Conservation (phyloP, 2,329 filamentous ascomycete species). For the Camillea tinctor region DNA sequence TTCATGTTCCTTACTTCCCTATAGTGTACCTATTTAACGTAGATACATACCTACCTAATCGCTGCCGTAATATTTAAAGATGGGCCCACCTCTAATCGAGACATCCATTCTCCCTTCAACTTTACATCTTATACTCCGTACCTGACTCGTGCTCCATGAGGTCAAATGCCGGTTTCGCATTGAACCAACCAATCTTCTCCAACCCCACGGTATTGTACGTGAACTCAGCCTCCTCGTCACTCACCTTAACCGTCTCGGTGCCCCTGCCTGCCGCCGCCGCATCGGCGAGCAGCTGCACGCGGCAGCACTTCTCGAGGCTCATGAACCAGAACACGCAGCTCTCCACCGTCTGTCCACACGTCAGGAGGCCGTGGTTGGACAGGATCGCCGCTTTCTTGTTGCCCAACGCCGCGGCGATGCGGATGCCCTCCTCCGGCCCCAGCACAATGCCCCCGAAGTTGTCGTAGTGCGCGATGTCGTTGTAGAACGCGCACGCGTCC, state of each 20-base stretch:
- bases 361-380: slow-evolving; percentile 56
- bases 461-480: slow-evolving; percentile 43
- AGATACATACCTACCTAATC: too few species aligned
- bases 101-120: too few species aligned
- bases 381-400: slow-evolving; percentile 50
- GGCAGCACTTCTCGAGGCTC: slow-evolving; percentile 48
- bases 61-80: too few species aligned
- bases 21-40: too few species aligned
- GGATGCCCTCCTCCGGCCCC: slow-evolving; percentile 48
- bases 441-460: slow-evolving; percentile 53
- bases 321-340: slow-evolving; percentile 55
- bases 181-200: slow-evolving; percentile 65
- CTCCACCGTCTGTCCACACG: slow-evolving; percentile 49
- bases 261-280: slow-evolving; percentile 62
- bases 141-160: slow-evolving; percentile 37
- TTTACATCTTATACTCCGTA: slow-evolving; percentile 24
- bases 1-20: too few species aligned
- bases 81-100: too few species aligned
- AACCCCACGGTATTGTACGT: slow-evolving; percentile 67
- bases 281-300: slow-evolving; percentile 52
- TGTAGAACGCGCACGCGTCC: slow-evolving; percentile 61
- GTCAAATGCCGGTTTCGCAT: slow-evolving; percentile 70
- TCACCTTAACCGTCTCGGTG: slow-evolving; percentile 63
- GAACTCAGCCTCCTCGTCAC: slow-evolving; percentile 64
- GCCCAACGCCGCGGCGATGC: slow-evolving; percentile 48